Conservation (phyloP, 805 yeast genomes). For the Yarrowia divulgata region DNA sequence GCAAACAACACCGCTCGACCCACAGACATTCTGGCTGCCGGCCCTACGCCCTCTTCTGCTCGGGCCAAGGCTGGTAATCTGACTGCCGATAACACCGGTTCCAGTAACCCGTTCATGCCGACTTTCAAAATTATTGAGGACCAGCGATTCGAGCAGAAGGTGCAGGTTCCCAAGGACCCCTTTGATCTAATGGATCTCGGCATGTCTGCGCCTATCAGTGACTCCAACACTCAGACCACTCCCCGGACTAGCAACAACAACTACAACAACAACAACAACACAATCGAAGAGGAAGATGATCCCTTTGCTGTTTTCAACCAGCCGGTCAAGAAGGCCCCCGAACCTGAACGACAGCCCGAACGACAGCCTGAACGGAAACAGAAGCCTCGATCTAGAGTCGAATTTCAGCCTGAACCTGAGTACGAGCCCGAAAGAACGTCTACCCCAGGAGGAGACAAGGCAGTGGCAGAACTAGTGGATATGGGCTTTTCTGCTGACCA, state of each 20-base stretch:
- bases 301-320: conserved; percentile 41
- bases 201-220: conserved; percentile 18
- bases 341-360: conserved; percentile 15
- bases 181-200: conserved; percentile 38
- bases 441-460: conserved; percentile 45
- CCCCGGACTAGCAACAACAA: not conserved
- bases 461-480: conserved; percentile 73
- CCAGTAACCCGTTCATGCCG: conserved; percentile 34
- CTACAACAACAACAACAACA: not conserved
- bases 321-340: conserved; percentile 26
- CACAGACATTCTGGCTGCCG: conserved; percentile 21
- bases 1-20: not conserved
- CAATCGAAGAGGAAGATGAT: conserved; percentile 37
- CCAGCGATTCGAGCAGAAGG: conserved; percentile 9
- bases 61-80: conserved; percentile 2
- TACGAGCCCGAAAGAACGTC: not conserved
- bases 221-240: not conserved
- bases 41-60: conserved; percentile 1
- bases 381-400: conserved; percentile 14
- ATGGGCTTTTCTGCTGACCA: conserved; percentile 76
- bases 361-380: not conserved
- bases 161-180: conserved; percentile 6
- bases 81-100: conserved; percentile 29
- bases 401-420: conserved; percentile 14
- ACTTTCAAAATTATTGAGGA: conserved; percentile 41